Conservation (phyloP, 1,284 basidiomycete species). For the Agroathelia rolfsii region DNA sequence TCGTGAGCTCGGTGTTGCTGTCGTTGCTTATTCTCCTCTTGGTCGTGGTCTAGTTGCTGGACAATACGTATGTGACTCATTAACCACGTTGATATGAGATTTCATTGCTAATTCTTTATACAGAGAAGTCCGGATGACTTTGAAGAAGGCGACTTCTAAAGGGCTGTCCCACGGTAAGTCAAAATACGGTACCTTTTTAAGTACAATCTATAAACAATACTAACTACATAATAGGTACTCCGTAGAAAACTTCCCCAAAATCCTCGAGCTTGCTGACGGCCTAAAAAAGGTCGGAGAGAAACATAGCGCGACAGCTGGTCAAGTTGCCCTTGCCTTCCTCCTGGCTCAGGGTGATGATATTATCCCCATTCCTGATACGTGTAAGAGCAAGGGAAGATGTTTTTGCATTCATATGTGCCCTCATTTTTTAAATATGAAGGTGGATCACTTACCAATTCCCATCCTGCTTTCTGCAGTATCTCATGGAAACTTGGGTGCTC, state of each 20-base stretch:
- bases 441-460: too few relatives aligned
- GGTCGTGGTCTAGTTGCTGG: constrained; percentile 34
- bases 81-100: not conserved
- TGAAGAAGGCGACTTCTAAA: constrained; percentile 30
- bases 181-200: too few relatives aligned
- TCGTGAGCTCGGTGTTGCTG: constrained; percentile 25
- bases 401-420: too few relatives aligned
- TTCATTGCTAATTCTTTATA: not conserved
- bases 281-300: constrained; percentile 24
- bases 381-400: too few relatives aligned
- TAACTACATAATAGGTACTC: constrained; percentile 13
- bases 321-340: constrained; percentile 42
- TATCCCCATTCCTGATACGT: constrained; percentile 32
- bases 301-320: constrained; percentile 30
- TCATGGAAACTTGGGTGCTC: constrained; percentile 8
- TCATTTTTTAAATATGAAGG: too few relatives aligned
- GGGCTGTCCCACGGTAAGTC: constrained; percentile 23
- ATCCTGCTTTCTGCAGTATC: too few relatives aligned
- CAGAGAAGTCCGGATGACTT: constrained; percentile 36
- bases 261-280: constrained; percentile 29
- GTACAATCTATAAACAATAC: not conserved
- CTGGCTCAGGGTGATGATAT: constrained; percentile 30
- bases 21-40: constrained; percentile 35
- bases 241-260: constrained; percentile 35
- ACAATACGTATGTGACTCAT: constrained; percentile 16